Conservation (phyloP, 345 rosid species). For the Citrus australasica region DNA sequence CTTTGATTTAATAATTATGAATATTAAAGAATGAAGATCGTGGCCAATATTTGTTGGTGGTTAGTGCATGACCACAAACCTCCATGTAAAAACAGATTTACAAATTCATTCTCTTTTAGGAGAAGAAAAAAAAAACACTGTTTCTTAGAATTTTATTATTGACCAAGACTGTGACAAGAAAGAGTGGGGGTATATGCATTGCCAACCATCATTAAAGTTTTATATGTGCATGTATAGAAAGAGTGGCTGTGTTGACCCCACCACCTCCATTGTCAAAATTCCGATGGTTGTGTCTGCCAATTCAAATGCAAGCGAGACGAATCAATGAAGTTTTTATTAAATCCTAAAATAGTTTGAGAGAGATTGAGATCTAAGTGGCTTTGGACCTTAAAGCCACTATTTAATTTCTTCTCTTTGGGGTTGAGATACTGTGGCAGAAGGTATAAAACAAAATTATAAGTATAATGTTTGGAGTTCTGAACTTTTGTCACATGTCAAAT, state of each 20-base stretch:
- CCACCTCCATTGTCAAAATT: constrained; percentile 13
- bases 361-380: background rate
- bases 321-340: constrained; percentile 13
- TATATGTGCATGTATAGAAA: too few relatives aligned
- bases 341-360: background rate
- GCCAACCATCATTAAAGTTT: constrained; percentile 7
- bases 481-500: background rate
- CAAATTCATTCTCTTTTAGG: background rate
- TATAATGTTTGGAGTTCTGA: too few relatives aligned
- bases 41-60: background rate
- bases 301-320: constrained; percentile 15
- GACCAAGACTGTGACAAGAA: constrained; percentile 14
- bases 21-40: background rate
- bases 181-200: constrained; percentile 22
- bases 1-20: background rate
- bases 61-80: constrained; percentile 7
- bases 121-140: background rate
- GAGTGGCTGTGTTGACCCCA: constrained; percentile 27
- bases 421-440: background rate
- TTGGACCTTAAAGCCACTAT: background rate
- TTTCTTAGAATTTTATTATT: background rate
- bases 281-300: constrained; percentile 30
- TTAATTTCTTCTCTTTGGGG: too few relatives aligned
- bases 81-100: background rate
- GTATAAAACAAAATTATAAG: too few relatives aligned